Conservation (phyloP, 2,329 filamentous ascomycete species). For the Paecilomyces sp. region DNA sequence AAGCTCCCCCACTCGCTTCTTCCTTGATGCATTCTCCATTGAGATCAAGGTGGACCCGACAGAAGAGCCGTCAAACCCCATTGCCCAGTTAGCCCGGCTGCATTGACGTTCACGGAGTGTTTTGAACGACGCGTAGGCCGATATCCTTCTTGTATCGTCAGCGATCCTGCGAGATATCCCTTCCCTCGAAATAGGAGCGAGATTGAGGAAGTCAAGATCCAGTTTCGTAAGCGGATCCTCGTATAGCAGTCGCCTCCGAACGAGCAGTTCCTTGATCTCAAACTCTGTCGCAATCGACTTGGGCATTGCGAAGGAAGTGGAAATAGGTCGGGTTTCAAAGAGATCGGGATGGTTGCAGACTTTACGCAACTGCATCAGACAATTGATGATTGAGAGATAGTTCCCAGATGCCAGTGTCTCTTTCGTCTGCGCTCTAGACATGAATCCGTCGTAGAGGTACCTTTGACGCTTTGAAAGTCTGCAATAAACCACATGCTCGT, state of each 20-base stretch:
- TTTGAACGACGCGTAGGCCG: constrained; percentile 62
- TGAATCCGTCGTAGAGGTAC: constrained; percentile 92
- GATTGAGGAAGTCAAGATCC: constrained; percentile 69
- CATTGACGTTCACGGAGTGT: constrained; percentile 67
- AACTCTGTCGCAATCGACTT: constrained; percentile 70
- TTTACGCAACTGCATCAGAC: constrained; percentile 92
- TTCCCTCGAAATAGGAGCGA: constrained; percentile 67
- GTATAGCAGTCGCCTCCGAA: constrained; percentile 60
- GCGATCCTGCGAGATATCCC: constrained; percentile 48
- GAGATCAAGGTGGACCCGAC: constrained; percentile 64
- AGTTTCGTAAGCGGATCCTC: constrained; percentile 57
- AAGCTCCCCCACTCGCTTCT: constrained; percentile 67
- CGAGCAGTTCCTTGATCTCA: constrained; percentile 61
- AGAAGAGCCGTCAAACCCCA: constrained; percentile 58
- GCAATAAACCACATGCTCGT: constrained; percentile 94
- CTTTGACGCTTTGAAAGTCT: constrained; percentile 90
- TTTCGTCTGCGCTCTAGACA: constrained; percentile 81
- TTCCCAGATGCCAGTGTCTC: constrained; percentile 87
- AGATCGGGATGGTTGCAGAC: constrained; percentile 98
- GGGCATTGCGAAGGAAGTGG: constrained; percentile 90
- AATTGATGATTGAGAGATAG: constrained; percentile 97
- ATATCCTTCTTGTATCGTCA: constrained; percentile 56
- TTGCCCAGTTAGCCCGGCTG: constrained; percentile 45
- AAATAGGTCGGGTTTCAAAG: constrained; percentile 91
- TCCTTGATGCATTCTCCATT: constrained; percentile 63